These are phyloP conservation scores for Chloranthus sessilifolius DNA, from an alignment of 164 flowering plant genomes.

Conservation along the genomic window DNA sequence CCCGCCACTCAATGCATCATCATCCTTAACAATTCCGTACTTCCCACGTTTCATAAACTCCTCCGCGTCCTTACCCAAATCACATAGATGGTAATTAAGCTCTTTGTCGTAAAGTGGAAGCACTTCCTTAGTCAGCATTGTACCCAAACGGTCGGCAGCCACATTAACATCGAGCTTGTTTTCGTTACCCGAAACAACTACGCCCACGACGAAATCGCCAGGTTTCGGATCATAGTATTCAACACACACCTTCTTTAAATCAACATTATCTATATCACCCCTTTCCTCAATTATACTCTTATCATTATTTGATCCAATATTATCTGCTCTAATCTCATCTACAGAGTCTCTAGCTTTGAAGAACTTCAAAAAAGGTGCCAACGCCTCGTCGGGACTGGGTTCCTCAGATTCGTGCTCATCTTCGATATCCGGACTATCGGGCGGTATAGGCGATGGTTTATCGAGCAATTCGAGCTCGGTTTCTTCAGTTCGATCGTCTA, in stretches of 20 bases:
- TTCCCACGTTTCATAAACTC: constrained; percentile 68
- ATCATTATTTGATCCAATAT: constrained; percentile 15
- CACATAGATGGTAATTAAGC: constrained; percentile 59
- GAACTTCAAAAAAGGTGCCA: constrained; percentile 81
- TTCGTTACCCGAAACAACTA: constrained; percentile 96
- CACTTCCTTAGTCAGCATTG: constrained; percentile 94
- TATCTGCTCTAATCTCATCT: constrained; percentile 24
- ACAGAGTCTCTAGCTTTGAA: constrained; percentile 48
- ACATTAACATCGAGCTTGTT: constrained; percentile 88
- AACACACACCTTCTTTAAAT: constrained; percentile 35
- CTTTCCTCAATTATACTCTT: constrained; percentile 10
- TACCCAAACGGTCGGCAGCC: constrained; percentile 80
- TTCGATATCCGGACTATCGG: constrained; percentile 25
- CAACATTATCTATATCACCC: constrained; percentile 9
- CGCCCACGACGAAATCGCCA: constrained; percentile 90
- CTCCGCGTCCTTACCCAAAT: constrained; percentile 53
- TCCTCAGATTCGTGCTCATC: constrained; percentile 18
- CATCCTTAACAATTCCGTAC: constrained; percentile 70
- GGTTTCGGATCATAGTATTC: constrained; percentile 88
- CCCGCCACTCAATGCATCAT: constrained; percentile 45
- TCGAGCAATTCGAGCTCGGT: constrained; percentile 53
- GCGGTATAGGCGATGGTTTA: constrained; percentile 51
- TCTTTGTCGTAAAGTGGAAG: constrained; percentile 84
- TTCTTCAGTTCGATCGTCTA: constrained; percentile 24
- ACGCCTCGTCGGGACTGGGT: constrained; percentile 41